phyloP scores from a whole-genome alignment of 1,284 basidiomycete species.

The Boletus smithii region DNA sequence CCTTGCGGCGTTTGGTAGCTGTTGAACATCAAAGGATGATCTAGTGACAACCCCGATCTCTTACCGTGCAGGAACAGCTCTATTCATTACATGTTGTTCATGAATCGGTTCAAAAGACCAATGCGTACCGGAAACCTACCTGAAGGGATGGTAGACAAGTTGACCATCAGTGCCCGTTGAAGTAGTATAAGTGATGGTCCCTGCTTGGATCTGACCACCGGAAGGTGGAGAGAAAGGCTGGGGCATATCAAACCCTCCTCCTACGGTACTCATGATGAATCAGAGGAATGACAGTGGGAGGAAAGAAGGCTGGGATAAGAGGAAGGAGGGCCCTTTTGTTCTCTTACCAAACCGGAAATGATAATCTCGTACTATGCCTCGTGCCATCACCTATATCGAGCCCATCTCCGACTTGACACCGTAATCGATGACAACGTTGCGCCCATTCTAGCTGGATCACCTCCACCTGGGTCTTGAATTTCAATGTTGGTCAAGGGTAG shows the following conservation, averaged over 20 bases:
- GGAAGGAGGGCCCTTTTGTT: slow-evolving; percentile 24
- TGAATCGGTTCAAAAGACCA: slow-evolving; percentile 15
- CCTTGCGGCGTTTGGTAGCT: slow-evolving; percentile 72
- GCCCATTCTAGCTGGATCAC: no score
- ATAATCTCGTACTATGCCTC: slow-evolving; percentile 28
- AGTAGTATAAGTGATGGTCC: slow-evolving; percentile 67
- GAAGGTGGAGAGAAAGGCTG: slow-evolving; percentile 33
- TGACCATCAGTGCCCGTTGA: slow-evolving; percentile 56
- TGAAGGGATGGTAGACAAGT: slow-evolving; percentile 66
- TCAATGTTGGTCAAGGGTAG: background rate
- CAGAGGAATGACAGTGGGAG: slow-evolving; percentile 10
- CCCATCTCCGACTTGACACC: slow-evolving; percentile 26
- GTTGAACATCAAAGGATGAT: slow-evolving; percentile 20
- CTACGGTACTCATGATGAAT: slow-evolving; percentile 20
- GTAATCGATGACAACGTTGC: background rate
- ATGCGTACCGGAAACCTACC: slow-evolving; percentile 40
- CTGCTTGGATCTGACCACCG: slow-evolving; percentile 46
- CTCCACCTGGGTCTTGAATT: no score
- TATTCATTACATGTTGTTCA: slow-evolving; percentile 30
- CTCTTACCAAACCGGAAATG: slow-evolving; percentile 6
- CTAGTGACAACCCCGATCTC: slow-evolving; percentile 15
- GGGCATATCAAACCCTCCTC: slow-evolving; percentile 24
- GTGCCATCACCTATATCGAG: slow-evolving; percentile 34
- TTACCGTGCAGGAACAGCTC: slow-evolving; percentile 67
- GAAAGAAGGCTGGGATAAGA: slow-evolving; percentile 14